Conservation (phyloP, 345 rosid species). For the Boechera retrofracta region DNA sequence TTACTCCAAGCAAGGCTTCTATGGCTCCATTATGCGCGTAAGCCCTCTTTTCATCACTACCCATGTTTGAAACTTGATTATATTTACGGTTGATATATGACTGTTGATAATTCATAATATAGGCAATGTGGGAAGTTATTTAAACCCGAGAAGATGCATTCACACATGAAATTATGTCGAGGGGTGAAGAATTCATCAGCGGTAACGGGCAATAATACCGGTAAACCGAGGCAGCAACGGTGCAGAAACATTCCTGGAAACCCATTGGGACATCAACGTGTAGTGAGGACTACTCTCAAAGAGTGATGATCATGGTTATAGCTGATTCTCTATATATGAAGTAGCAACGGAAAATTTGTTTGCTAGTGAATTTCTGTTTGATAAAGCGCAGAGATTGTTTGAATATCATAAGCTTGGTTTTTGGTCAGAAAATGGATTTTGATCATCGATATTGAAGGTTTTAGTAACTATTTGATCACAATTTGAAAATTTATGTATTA, state of each 20-base stretch:
- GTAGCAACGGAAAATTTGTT: neutral
- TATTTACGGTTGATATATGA: neutral
- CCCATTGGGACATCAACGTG: constrained; percentile 32
- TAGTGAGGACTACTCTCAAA: constrained; percentile 33
- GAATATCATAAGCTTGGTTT: constrained; percentile 9
- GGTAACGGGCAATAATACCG: neutral
- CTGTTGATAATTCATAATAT: constrained; percentile 23
- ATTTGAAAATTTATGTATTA: neutral
- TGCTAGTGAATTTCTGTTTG: constrained; percentile 9
- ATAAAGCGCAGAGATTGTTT: neutral
- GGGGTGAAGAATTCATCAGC: constrained; percentile 52
- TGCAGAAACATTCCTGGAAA: constrained; percentile 32
- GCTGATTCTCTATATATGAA: neutral
- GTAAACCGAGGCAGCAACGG: constrained; percentile 34
- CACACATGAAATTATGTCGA: constrained; percentile 74
- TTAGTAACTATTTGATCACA: neutral
- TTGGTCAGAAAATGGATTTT: neutral
- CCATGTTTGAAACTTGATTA: neutral
- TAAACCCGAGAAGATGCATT: constrained; percentile 74
- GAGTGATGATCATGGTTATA: constrained; percentile 16
- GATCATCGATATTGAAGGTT: neutral
- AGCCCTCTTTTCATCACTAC: constrained; percentile 36
- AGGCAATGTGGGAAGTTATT: constrained; percentile 83
- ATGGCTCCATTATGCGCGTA: constrained; percentile 73
- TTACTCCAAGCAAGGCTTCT: constrained; percentile 38